Evolutionary conservation across 768 basidiomycete species (phyloP).

Genomic region (Xerocomellus chrysenteron): DNA sequence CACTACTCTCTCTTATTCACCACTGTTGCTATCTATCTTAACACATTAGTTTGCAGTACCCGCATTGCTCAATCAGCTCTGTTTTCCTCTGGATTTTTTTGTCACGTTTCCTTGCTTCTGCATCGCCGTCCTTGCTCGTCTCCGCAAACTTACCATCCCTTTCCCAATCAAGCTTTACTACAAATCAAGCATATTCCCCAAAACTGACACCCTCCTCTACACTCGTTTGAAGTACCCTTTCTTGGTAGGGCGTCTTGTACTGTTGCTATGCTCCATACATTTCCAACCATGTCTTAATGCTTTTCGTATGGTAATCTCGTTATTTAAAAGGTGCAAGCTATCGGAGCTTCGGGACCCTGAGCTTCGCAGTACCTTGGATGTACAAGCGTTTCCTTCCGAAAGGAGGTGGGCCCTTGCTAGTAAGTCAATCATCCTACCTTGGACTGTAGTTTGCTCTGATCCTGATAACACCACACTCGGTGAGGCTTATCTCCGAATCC

Average conservation of each 20-base stretch:
- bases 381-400: conserved; percentile 8
- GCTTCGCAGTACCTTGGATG: conserved; percentile 9
- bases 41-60: conserved; percentile 24
- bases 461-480: conserved; percentile 5
- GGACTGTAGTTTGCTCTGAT: neutral
- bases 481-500: conserved; percentile 6
- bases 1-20: conserved; percentile 16
- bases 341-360: conserved; percentile 6
- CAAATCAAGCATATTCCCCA: conserved; percentile 22
- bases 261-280: conserved; percentile 36
- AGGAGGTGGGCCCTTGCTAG: neutral
- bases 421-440: conserved; percentile 16
- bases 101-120: conserved; percentile 21
- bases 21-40: conserved; percentile 27
- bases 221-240: conserved; percentile 29
- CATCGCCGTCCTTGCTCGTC: conserved; percentile 25
- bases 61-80: conserved; percentile 23
- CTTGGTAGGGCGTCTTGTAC: conserved; percentile 32
- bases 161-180: conserved; percentile 12
- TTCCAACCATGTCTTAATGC: conserved; percentile 36
- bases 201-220: conserved; percentile 29
- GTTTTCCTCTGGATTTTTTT: conserved; percentile 23
- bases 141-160: conserved; percentile 16
- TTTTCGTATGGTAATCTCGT: conserved; percentile 36
- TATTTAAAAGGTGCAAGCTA: conserved; percentile 23